These are phyloP conservation scores for Nannochloropsis gaditana DNA, from an alignment of 108 stramenopile genomes.

Conservation along the genomic window DNA sequence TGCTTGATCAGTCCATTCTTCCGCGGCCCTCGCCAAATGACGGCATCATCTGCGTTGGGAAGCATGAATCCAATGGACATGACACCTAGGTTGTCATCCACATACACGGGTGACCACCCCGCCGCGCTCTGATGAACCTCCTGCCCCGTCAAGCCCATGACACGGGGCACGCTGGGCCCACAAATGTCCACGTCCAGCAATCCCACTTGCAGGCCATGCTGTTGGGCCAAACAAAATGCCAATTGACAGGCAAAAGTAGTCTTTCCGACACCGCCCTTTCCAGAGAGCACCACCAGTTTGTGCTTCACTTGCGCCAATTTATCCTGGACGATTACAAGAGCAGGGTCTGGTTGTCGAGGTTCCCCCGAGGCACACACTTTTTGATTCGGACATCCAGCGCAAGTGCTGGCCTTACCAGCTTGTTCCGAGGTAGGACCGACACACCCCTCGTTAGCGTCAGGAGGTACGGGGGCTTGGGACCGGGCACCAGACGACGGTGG, in stretches of 20 bases:
- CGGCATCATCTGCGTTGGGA: slow-evolving; percentile 81
- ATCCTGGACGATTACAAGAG: slow-evolving; percentile 55
- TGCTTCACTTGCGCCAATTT: slow-evolving; percentile 76
- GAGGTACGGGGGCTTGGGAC: slow-evolving; percentile 20
- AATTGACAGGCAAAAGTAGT: slow-evolving; percentile 88
- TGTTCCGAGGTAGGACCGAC: slow-evolving; percentile 76
- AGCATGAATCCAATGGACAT: slow-evolving; percentile 96
- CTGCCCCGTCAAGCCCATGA: slow-evolving; percentile 58
- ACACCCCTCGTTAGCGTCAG: slow-evolving; percentile 67
- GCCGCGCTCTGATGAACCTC: slow-evolving; percentile 65
- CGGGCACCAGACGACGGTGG: no score
- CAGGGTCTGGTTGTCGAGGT: slow-evolving; percentile 55
- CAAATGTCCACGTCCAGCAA: slow-evolving; percentile 96
- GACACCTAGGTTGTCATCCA: slow-evolving; percentile 76
- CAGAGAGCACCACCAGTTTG: slow-evolving; percentile 84
- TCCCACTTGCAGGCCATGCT: slow-evolving; percentile 73
- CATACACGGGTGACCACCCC: slow-evolving; percentile 97
- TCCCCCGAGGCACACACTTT: slow-evolving; percentile 78
- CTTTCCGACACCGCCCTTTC: slow-evolving; percentile 96
- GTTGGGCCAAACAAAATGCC: slow-evolving; percentile 72
- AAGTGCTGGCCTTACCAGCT: slow-evolving; percentile 86
- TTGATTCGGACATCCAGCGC: slow-evolving; percentile 96
- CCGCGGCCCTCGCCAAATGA: slow-evolving; percentile 97
- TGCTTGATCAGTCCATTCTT: slow-evolving; percentile 99
- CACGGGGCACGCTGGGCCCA: slow-evolving; percentile 91